A percentile compares a stretch with the other conserved stretches of the same genome.
phyloP scores from a whole-genome alignment of 2,329 filamentous ascomycete species.

The Trichoderma citrinoviride region DNA sequence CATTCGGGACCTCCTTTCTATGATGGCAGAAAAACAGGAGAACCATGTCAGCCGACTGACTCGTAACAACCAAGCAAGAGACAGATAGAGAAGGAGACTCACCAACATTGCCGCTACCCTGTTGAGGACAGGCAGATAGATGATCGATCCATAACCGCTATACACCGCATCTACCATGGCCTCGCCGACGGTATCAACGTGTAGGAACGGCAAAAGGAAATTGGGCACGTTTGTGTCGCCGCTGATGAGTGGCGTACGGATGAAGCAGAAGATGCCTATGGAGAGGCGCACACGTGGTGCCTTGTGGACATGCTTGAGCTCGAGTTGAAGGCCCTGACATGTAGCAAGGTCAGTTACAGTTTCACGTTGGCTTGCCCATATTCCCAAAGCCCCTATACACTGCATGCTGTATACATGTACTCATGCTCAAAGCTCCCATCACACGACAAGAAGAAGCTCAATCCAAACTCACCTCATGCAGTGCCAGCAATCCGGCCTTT shows the following conservation, averaged over 20 bases:
- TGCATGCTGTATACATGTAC: background rate
- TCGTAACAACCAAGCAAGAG: background rate
- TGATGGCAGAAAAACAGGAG: background rate
- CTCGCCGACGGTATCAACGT: constrained; percentile 36
- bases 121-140: constrained; percentile 34
- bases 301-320: constrained; percentile 32
- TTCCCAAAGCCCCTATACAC: no score
- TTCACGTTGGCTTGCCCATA: background rate
- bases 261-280: constrained; percentile 33
- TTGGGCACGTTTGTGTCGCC: constrained; percentile 28
- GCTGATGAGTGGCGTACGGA: constrained; percentile 34
- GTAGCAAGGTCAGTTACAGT: background rate
- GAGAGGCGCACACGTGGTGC: constrained; percentile 32
- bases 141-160: constrained; percentile 32
- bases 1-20: constrained; percentile 27
- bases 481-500: constrained; percentile 43
- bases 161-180: constrained; percentile 31
- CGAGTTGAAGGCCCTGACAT: constrained; percentile 31
- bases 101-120: constrained; percentile 31
- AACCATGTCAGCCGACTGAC: background rate
- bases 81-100: constrained; percentile 17
- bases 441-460: no score
- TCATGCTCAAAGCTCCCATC: no score
- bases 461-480: constrained; percentile 29
- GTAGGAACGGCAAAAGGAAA: constrained; percentile 34